Conservation (phyloP, 805 yeast species). For the Metschnikowia lachancei region DNA sequence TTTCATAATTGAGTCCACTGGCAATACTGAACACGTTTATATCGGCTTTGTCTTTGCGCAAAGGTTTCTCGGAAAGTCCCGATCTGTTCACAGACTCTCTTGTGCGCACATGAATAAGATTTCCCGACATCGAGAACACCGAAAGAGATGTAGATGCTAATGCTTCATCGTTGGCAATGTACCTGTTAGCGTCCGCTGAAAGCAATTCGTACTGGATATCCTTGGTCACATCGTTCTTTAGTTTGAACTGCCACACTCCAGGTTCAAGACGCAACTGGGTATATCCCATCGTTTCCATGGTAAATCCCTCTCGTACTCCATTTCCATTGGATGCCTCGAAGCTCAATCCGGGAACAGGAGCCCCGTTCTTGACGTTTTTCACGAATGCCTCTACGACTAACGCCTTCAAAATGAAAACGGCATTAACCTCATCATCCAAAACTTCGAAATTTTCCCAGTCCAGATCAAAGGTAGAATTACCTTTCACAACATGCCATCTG, state of each 20-base stretch:
- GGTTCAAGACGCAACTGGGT: constrained; percentile 74
- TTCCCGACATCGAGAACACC: constrained; percentile 34
- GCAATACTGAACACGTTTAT: constrained; percentile 81
- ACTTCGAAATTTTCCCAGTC: constrained; percentile 64
- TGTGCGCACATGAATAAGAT: constrained; percentile 11
- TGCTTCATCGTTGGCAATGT: constrained; percentile 29
- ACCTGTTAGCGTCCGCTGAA: constrained; percentile 44
- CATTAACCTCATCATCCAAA: constrained; percentile 25
- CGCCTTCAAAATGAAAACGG: constrained; percentile 46
- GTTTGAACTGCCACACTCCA: constrained; percentile 59
- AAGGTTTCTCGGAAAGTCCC: constrained; percentile 11
- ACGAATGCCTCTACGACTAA: constrained; percentile 73
- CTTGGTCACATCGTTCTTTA: constrained; percentile 38
- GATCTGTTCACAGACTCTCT: constrained; percentile 2
- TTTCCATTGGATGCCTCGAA: constrained; percentile 34
- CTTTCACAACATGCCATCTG: constrained; percentile 64
- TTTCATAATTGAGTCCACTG: constrained; percentile 76
- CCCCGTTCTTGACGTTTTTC: constrained; percentile 38
- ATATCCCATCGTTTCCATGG: constrained; percentile 83
- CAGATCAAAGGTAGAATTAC: constrained; percentile 34
- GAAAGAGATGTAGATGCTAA: constrained; percentile 28
- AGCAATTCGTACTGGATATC: constrained; percentile 23
- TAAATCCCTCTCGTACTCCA: constrained; percentile 51
- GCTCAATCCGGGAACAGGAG: constrained; percentile 50
- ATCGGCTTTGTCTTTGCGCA: constrained; percentile 30